Percentiles rank a stretch among this genome's conserved stretches.
Evolutionary conservation across 768 basidiomycete species (phyloP).

Genomic region (Serpula lacrymans): DNA sequence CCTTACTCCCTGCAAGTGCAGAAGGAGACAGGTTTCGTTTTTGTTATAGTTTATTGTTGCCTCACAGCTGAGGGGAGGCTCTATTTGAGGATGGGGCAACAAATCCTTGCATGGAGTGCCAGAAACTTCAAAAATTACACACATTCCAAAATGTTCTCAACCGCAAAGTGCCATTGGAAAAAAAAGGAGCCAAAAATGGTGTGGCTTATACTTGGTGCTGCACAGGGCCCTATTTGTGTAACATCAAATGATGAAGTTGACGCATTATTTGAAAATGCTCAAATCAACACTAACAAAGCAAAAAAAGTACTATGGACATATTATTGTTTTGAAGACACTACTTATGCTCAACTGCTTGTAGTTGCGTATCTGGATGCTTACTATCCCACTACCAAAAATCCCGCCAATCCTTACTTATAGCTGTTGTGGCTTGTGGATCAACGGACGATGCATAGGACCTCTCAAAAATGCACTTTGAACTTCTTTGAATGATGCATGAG

Average conservation of each 20-base stretch:
- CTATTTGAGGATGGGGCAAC: neutral
- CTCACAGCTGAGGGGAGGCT: conserved; percentile 4
- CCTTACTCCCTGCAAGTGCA: no score
- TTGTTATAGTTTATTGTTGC: conserved; percentile 7
- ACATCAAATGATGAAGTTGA: conserved; percentile 10
- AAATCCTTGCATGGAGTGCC: conserved; percentile 7
- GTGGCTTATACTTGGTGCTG: conserved; percentile 13
- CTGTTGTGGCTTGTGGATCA: neutral
- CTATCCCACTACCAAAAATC: conserved; percentile 9
- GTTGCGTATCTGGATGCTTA: conserved; percentile 7
- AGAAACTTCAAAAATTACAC: conserved; percentile 2
- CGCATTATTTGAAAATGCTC: conserved; percentile 7
- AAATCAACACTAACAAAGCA: conserved; percentile 9
- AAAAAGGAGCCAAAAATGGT: conserved; percentile 9
- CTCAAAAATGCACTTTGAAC: neutral
- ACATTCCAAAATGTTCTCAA: conserved; percentile 10
- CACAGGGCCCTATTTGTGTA: conserved; percentile 8
- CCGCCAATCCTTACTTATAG: conserved; percentile 9
- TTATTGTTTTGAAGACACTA: neutral
- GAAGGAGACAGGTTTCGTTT: neutral
- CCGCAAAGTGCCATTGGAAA: conserved; percentile 8
- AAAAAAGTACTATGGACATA: conserved; percentile 11
- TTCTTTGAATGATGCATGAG: neutral
- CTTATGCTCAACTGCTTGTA: neutral
- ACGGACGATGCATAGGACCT: neutral